Percentiles rank a stretch among this genome's conserved stretches.
Conservation (phyloP, 2,329 filamentous ascomycete genomes). For the Apiospora hydei region DNA sequence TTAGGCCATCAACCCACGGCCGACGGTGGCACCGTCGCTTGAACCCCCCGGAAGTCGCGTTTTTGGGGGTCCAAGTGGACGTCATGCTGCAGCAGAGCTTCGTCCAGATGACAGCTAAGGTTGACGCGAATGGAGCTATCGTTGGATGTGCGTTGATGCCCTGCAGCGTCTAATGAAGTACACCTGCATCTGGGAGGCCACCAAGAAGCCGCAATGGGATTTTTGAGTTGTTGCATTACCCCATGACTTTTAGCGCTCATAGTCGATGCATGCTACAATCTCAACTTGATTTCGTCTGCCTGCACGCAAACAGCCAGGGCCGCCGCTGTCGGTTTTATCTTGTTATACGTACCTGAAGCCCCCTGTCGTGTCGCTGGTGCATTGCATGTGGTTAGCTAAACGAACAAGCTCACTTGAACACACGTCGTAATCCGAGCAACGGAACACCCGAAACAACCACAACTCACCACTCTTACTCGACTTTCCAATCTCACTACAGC, state of each 20-base stretch:
- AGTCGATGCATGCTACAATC: neutral
- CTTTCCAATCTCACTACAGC: neutral
- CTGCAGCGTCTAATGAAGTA: neutral
- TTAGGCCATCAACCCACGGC: neutral
- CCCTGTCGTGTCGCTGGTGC: neutral
- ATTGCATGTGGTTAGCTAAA: constrained; percentile 8
- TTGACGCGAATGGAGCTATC: constrained; percentile 3
- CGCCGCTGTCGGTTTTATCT: neutral
- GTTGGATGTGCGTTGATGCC: neutral
- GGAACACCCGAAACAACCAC: constrained; percentile 4
- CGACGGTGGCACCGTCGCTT: neutral
- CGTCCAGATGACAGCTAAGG: constrained; percentile 13
- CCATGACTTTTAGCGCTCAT: neutral
- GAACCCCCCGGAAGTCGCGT: neutral
- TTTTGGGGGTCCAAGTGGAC: constrained; percentile 14
- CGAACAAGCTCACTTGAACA: neutral
- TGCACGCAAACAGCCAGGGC: neutral
- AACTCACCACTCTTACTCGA: constrained; percentile 6
- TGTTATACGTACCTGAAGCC: neutral
- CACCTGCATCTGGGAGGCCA: neutral
- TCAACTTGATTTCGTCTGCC: neutral
- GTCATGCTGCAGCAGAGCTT: constrained; percentile 17
- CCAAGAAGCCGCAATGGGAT: neutral
- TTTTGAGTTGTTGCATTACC: constrained; percentile 19
- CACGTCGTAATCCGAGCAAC: neutral